Evolutionary conservation across 169 alveolate species (phyloP), one percentile per base, ranked within the genome.

Genomic region (Ichthyophthirius multifiliis): DNA sequence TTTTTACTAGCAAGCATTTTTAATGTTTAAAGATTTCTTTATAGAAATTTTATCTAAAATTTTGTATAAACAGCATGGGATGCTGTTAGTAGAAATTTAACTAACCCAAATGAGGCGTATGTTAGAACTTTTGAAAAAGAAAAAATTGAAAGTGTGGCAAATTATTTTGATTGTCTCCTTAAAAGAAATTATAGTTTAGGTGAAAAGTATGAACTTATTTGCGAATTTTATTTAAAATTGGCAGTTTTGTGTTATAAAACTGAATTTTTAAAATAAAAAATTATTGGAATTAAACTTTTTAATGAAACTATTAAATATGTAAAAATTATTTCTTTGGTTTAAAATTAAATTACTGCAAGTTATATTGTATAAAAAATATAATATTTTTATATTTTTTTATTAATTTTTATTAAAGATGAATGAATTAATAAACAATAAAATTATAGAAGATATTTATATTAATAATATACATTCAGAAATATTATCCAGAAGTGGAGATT

Each of bases 271-370:
- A 94, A 92, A 48, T 74, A 93, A 75, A 89, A 87, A 71, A 83
- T 92, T 15, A 85, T 88, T 44, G 96, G 96, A 34, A 65, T 92
- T 31, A 85, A 88, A 55, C 75, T 81, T 2, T 77, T 92, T 65
- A 55, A 79, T 41, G 87, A 83, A n/a, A 67, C 82, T 18, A 47
- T 88, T 20, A 55, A 55, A 55, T 55, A 55, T 55, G 71, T 55
- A 27, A 55, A 55, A 41, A 41, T 41, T 41, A 41, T 41, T 9
- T 9, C 46, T 41, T 41, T 55, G 10, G 23, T 55, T 45, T 6
- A 10, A 27, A 55, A 3, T 20, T 23, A 48, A 55, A n/a, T n/a
- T n/a, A n/a, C n/a, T n/a, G n/a, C n/a, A n/a, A n/a, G n/a, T n/a
- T n/a, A n/a, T n/a, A n/a, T n/a, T n/a, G n/a, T n/a, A n/a, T n/a